Evolutionary conservation across 495 filamentous ascomycete genomes (phyloP).

Genomic region (Tuber brumale): DNA sequence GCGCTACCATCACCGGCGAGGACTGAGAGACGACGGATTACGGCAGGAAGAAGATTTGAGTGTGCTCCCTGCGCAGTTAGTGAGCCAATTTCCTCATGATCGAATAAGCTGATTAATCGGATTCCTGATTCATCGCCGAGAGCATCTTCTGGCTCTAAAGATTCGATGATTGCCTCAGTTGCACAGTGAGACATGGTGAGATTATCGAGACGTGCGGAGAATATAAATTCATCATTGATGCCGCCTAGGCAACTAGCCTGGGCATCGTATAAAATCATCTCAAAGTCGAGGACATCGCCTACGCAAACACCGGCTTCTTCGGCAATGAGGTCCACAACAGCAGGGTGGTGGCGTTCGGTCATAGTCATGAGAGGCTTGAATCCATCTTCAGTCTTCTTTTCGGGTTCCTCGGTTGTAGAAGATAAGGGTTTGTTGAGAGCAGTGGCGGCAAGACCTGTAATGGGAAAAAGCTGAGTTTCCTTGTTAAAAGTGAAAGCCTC

Average conservation of each 20-base stretch:
- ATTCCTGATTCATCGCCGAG: constrained; percentile 73
- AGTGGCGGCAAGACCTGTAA: constrained; percentile 75
- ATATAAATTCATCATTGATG: constrained; percentile 87
- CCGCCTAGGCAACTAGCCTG: constrained; percentile 85
- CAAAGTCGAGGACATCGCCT: constrained; percentile 79
- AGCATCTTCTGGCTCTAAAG: constrained; percentile 54
- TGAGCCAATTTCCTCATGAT: constrained; percentile 96
- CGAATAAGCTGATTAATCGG: constrained; percentile 84
- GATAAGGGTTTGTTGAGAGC: constrained; percentile 69
- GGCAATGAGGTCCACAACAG: constrained; percentile 80
- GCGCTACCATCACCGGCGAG: constrained; percentile 54
- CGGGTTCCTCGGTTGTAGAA: constrained; percentile 38
- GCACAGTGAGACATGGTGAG: constrained; percentile 90
- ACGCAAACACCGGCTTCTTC: constrained; percentile 62
- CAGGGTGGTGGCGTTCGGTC: constrained; percentile 80
- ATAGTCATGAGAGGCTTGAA: constrained; percentile 69
- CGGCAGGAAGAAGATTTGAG: constrained; percentile 81
- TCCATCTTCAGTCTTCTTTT: constrained; percentile 47
- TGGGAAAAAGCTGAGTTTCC: constrained; percentile 90
- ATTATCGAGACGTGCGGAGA: constrained; percentile 87
- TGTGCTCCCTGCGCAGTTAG: constrained; percentile 85
- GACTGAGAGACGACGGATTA: constrained; percentile 79
- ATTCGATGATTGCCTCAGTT: constrained; percentile 71
- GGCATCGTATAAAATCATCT: constrained; percentile 91
- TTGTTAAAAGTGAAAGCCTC: constrained; percentile 88